Percentiles rank a stretch among this genome's conserved stretches.
phyloP scores from a whole-genome alignment of 2,329 filamentous ascomycete genomes.

The Conoideocrella luteorostrata region DNA sequence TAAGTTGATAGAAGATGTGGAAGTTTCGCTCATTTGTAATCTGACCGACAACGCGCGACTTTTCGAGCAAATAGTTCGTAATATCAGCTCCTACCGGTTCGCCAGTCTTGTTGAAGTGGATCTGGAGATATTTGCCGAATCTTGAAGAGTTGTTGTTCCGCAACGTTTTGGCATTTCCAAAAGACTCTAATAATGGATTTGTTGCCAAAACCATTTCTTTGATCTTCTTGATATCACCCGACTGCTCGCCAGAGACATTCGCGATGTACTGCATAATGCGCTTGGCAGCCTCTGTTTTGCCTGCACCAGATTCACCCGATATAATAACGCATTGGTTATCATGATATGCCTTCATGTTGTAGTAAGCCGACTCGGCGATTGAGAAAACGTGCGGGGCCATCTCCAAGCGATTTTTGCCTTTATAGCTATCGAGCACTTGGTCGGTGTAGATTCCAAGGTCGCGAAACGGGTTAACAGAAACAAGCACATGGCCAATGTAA shows the following conservation, averaged over 20 bases:
- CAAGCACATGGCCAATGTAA: slow-evolving; percentile 98
- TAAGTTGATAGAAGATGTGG: slow-evolving; percentile 99
- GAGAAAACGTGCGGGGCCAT: slow-evolving; percentile 94
- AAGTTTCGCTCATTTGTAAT: slow-evolving; percentile 96
- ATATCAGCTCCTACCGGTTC: slow-evolving; percentile 96
- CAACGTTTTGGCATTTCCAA: slow-evolving; percentile 96
- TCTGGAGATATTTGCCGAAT: slow-evolving; percentile 96
- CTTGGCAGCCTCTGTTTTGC: slow-evolving; percentile 98
- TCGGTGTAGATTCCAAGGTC: slow-evolving; percentile 98
- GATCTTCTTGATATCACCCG: slow-evolving; percentile 87
- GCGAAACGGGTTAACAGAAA: slow-evolving; percentile 96
- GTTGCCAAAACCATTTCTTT: slow-evolving; percentile 99
- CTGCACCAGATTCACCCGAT: slow-evolving; percentile 94
- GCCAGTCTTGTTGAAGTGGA: slow-evolving; percentile 87
- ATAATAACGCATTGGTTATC: slow-evolving; percentile 99
- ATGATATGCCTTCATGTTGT: slow-evolving; percentile 99
- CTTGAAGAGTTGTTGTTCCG: slow-evolving; percentile 98
- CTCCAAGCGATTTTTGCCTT: slow-evolving; percentile 94
- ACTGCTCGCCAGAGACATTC: slow-evolving; percentile 80
- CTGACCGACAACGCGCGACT: slow-evolving; percentile 89
- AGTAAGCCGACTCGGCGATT: slow-evolving; percentile 92
- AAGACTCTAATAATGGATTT: slow-evolving; percentile 93
- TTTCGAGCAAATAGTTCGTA: slow-evolving; percentile 95
- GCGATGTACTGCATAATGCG: slow-evolving; percentile 99
- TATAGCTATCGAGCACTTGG: slow-evolving; percentile 84